A percentile compares a stretch with the other conserved stretches of the same genome.
phyloP scores from a whole-genome alignment of 2,329 filamentous ascomycete species.

The Sporothrix pallida region DNA sequence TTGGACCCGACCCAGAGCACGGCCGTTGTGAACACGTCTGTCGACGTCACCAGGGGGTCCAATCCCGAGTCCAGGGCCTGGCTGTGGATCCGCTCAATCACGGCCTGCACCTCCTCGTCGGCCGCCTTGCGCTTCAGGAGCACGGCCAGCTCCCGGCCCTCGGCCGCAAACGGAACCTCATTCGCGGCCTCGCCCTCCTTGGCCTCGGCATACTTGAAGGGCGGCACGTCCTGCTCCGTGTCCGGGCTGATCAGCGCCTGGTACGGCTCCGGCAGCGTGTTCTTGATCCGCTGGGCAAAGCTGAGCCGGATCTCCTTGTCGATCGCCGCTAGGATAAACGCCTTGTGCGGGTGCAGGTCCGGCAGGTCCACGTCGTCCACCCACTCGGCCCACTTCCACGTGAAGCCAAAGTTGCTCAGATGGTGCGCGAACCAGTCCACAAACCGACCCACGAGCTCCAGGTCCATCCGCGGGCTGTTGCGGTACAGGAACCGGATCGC shows the following conservation, averaged over 20 bases:
- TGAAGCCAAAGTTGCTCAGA: conserved; percentile 97
- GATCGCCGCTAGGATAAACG: conserved; percentile 86
- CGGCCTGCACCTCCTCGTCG: conserved; percentile 82
- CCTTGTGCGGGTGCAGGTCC: conserved; percentile 82
- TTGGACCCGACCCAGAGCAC: conserved; percentile 95
- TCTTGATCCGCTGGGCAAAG: conserved; percentile 94
- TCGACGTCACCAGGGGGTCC: conserved; percentile 83
- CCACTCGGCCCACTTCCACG: conserved; percentile 99
- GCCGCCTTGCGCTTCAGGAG: conserved; percentile 83
- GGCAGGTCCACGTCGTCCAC: conserved; percentile 81
- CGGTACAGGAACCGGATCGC: conserved; percentile 92
- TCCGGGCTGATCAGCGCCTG: conserved; percentile 81
- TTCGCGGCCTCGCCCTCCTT: not conserved
- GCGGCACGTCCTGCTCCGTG: conserved; percentile 94
- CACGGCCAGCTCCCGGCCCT: conserved; percentile 81
- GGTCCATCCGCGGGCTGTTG: conserved; percentile 79
- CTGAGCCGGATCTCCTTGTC: conserved; percentile 97
- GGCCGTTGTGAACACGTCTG: conserved; percentile 90
- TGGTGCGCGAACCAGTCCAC: conserved; percentile 98
- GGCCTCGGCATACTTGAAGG: conserved; percentile 74
- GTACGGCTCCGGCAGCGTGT: conserved; percentile 85
- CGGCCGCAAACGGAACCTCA: conserved; percentile 65
- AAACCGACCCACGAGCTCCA: conserved; percentile 86
- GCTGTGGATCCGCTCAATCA: conserved; percentile 82
- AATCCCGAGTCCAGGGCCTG: conserved; percentile 72